Base-by-base conservation (phyloP, 495 filamentous ascomycete species). In the Talaromyces wortmannii region DNA sequence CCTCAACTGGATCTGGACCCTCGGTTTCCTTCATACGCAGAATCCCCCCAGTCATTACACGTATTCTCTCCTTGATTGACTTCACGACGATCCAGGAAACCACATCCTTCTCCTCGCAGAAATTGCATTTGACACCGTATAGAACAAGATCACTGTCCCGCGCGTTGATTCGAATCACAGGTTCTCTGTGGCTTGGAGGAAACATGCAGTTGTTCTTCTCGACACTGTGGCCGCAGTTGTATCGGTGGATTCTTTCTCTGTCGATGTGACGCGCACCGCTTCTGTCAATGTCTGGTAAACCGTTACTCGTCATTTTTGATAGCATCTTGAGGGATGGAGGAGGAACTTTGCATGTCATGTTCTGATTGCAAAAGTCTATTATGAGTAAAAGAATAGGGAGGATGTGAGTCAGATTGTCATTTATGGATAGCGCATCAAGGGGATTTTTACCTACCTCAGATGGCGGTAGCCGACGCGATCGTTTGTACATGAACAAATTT, bases 111-210 rank as follows among this genome's bases (percentile, higher is more conserved):
- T 52, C 50, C 23, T 52, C 32, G 33, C 50, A 52, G 17, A 17
- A 17, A 40, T 44, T 52, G 33, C 50, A 52, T n/a, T 32, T 12
- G n/a, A 31, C 50, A 29, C 16, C 11, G 50, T 32, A 52, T 12
- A 11, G 17, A 6, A 52, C 50, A 7, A 43, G 5, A 18, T 17
- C 11, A 13, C 42, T 40, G 16, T 30, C 31, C 12, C 13, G 7
- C 31, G 15, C 2, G 15, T 52, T 52, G 11, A 10, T 7, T 6
- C 31, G 50, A 52, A 52, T 43, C 7, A 18, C n/a, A 8, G 13
- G 11, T 17, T 15, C 52, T n/a, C 16, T 53, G 16, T 53, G 52
- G 6, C 44, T n/a, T 42, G 52, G 52, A 29, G 52, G 52, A 17
- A 40, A 52, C 2, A 52, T 11, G 33, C 50, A 52, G 4, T 43